These are phyloP conservation scores for Phytomonas serpens DNA, from an alignment of 208 protist genomes.

Conservation along the genomic window DNA sequence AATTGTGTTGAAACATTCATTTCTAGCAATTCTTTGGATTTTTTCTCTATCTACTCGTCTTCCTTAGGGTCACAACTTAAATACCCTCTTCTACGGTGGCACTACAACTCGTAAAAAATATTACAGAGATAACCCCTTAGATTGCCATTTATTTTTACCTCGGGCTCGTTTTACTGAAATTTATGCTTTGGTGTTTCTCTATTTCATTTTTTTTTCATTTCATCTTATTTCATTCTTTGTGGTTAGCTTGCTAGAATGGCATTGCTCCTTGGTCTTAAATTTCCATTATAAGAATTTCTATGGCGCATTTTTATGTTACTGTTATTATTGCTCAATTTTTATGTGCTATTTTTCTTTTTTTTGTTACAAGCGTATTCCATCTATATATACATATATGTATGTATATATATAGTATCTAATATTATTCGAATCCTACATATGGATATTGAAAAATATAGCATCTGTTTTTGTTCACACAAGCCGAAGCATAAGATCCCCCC, in stretches of 20 bases:
- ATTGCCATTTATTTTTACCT: conserved; percentile 5
- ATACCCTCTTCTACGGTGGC: background rate
- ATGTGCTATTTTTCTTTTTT: background rate
- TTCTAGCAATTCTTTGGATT: conserved; percentile 10
- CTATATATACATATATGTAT: background rate
- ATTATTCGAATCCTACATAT: background rate
- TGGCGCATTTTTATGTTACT: background rate
- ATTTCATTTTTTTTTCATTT: conserved; percentile 13
- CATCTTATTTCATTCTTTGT: conserved; percentile 10
- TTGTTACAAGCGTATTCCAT: background rate
- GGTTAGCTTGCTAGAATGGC: conserved; percentile 1
- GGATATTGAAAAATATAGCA: background rate
- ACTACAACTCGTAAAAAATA: background rate
- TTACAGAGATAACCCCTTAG: background rate
- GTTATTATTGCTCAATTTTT: background rate
- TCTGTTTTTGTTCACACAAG: background rate
- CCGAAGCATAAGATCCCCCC: background rate
- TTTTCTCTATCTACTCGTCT: background rate
- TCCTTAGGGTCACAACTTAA: background rate
- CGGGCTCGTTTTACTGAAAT: conserved; percentile 12
- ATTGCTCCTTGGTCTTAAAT: background rate
- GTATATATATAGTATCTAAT: background rate
- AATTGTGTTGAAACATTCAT: background rate
- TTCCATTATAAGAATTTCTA: background rate
- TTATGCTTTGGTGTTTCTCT: conserved; percentile 1